Evolutionary conservation across 176 grass and related monocot genomes (phyloP).

Genomic region (Luzula sylvatica): DNA sequence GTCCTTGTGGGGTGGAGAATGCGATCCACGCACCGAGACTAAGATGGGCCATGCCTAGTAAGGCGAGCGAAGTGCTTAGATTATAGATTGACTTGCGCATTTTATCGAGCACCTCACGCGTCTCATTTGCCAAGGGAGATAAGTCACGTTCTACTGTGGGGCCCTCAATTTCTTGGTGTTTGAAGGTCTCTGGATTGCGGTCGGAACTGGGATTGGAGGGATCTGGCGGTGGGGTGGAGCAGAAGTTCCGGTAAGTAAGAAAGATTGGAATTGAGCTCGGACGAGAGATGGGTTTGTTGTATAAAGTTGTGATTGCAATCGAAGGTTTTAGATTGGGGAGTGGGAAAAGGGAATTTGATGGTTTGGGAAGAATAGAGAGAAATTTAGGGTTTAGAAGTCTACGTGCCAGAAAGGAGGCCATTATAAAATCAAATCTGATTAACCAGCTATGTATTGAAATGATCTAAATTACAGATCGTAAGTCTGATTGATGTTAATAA

Average conservation of each 20-base stretch:
- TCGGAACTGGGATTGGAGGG: background rate
- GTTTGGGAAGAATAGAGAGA: background rate
- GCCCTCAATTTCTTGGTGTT: constrained; percentile 87
- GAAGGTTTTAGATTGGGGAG: constrained; percentile 1
- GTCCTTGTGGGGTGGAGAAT: constrained; percentile 22
- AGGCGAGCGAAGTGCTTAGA: constrained; percentile 48
- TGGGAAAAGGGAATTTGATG: background rate
- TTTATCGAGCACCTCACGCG: constrained; percentile 50
- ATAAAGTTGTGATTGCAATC: constrained; percentile 4
- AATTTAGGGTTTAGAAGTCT: constrained; percentile 33
- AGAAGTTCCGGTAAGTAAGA: background rate
- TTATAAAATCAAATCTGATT: no score
- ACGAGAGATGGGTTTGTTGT: constrained; percentile 11
- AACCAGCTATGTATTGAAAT: no score
- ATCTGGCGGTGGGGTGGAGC: background rate
- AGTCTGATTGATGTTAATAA: no score
- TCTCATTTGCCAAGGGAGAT: constrained; percentile 72
- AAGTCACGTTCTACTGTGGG: constrained; percentile 84
- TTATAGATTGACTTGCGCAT: constrained; percentile 43
- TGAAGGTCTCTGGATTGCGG: constrained; percentile 23
- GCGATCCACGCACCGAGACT: constrained; percentile 52
- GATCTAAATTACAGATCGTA: no score
- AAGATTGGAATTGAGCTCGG: constrained; percentile 28
- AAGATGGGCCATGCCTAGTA: constrained; percentile 65
- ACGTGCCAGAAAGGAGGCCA: constrained; percentile 33